Evolutionary conservation across 768 basidiomycete species (phyloP).

Genomic region (Neoboletus magnificus): DNA sequence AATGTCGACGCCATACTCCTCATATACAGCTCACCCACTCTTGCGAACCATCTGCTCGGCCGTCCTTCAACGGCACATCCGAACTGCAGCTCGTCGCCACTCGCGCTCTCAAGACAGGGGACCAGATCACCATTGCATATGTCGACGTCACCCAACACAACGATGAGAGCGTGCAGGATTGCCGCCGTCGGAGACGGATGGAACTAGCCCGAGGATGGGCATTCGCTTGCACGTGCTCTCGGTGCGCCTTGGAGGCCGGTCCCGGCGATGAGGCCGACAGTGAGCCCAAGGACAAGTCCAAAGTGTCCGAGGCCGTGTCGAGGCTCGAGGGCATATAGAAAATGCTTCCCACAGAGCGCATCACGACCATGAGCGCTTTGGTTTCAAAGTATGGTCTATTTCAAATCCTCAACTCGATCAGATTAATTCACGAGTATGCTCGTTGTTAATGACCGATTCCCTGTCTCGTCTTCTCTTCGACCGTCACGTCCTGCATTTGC

Average conservation of each 20-base stretch:
- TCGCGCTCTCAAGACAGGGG: slow-evolving; percentile 66
- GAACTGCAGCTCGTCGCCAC: slow-evolving; percentile 69
- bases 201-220: slow-evolving; percentile 81
- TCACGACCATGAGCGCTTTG: neutral
- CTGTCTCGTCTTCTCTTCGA: neutral
- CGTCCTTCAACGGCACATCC: slow-evolving; percentile 66
- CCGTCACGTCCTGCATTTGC: neutral
- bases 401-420: neutral
- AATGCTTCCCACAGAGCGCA: neutral
- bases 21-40: slow-evolving; percentile 59
- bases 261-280: slow-evolving; percentile 28
- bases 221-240: slow-evolving; percentile 70
- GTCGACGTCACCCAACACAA: slow-evolving; percentile 61
- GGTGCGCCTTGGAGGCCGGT: slow-evolving; percentile 56
- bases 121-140: slow-evolving; percentile 72
- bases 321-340: slow-evolving; percentile 28
- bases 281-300: slow-evolving; percentile 51
- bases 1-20: neutral
- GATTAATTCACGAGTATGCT: neutral
- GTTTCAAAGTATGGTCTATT: neutral
- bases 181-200: slow-evolving; percentile 60
- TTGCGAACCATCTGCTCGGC: slow-evolving; percentile 63
- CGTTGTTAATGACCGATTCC: neutral
- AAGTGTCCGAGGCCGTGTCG: slow-evolving; percentile 37
- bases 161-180: slow-evolving; percentile 51